Evolutionary conservation across 495 filamentous ascomycete genomes (phyloP).

Genomic region (Neurospora intermedia): DNA sequence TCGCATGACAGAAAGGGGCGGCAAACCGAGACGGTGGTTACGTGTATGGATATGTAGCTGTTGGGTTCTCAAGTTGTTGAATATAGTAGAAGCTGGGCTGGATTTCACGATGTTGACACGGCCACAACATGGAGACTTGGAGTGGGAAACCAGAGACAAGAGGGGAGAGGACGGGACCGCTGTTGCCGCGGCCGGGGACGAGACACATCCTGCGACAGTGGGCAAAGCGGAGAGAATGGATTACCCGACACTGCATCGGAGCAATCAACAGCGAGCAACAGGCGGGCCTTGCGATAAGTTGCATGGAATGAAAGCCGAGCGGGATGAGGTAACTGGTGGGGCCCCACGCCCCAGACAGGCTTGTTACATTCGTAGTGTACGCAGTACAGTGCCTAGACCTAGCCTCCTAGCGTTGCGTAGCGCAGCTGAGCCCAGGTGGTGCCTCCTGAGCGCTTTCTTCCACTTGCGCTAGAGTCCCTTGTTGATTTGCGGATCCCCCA

Average conservation of each 20-base stretch:
- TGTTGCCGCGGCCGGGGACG: neutral
- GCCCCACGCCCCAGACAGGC: neutral
- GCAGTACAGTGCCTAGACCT: no score
- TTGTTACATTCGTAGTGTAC: neutral
- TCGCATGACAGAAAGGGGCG: neutral
- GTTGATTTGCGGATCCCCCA: neutral
- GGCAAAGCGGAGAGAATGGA: neutral
- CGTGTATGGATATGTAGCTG: neutral
- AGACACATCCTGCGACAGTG: neutral
- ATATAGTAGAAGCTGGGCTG: neutral
- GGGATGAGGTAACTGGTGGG: neutral
- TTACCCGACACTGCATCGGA: neutral
- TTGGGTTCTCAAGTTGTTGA: neutral
- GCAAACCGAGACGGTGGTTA: neutral
- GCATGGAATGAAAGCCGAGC: neutral
- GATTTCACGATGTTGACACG: neutral
- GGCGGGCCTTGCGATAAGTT: neutral
- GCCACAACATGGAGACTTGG: no score
- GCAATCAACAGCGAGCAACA: neutral
- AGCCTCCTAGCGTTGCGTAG: no score
- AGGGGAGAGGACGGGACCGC: neutral
- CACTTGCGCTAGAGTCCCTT: neutral
- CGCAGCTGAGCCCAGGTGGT: neutral
- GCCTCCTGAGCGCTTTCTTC: neutral
- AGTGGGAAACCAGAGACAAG: neutral